Conservation (phyloP, 2,329 filamentous ascomycete genomes). For the Colletotrichum tofieldiae region DNA sequence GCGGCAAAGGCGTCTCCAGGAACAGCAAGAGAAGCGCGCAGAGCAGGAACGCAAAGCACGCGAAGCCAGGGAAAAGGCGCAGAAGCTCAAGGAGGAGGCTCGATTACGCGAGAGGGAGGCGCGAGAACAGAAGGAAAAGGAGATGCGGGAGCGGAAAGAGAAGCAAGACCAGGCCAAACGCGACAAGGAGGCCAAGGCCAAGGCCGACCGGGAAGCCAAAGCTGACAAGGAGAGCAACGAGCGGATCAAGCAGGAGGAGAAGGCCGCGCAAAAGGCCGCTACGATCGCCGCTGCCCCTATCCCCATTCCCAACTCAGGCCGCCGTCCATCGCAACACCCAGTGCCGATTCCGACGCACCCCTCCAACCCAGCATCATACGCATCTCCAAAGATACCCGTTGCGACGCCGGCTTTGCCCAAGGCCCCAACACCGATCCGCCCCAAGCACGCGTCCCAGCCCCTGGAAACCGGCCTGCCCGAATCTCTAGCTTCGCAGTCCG, state of each 20-base stretch:
- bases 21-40: slow-evolving; percentile 88
- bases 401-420: slow-evolving; percentile 89
- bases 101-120: slow-evolving; percentile 84
- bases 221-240: slow-evolving; percentile 57
- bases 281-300: slow-evolving; percentile 55
- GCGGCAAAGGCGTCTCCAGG: slow-evolving; percentile 82
- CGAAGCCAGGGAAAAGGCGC: slow-evolving; percentile 76
- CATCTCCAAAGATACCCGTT: slow-evolving; percentile 85
- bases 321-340: slow-evolving; percentile 54
- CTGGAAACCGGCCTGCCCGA: slow-evolving; percentile 80
- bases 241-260: slow-evolving; percentile 61
- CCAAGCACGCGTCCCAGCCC: slow-evolving; percentile 85
- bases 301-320: slow-evolving; percentile 60
- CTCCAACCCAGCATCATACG: slow-evolving; percentile 70
- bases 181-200: slow-evolving; percentile 64
- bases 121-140: slow-evolving; percentile 77
- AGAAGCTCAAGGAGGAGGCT: slow-evolving; percentile 87
- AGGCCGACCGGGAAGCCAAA: slow-evolving; percentile 51
- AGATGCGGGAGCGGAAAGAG: slow-evolving; percentile 70
- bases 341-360: slow-evolving; percentile 68
- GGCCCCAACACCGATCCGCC: slow-evolving; percentile 83
- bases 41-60: slow-evolving; percentile 87
- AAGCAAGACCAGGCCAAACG: slow-evolving; percentile 72
- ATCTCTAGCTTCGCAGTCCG: slow-evolving; percentile 79
- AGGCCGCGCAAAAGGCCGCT: slow-evolving; percentile 56